Conservation (phyloP, 169 alveolate genomes). For the Plasmodium adleri region DNA sequence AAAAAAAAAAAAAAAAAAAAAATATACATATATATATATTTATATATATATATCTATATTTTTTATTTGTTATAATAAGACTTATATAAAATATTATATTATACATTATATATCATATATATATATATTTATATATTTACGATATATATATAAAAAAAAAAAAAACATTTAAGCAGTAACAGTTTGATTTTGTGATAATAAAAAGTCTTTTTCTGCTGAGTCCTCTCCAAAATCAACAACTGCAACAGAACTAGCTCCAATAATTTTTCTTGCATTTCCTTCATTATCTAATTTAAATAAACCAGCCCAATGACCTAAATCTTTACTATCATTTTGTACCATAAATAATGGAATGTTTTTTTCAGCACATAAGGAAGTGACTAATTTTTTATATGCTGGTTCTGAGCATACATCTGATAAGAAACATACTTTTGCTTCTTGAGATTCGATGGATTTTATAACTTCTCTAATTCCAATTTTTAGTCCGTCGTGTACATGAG, state of each 20-base stretch:
- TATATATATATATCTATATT: too few relatives aligned
- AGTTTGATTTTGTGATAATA: conserved; percentile 87
- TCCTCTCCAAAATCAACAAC: conserved; percentile 96
- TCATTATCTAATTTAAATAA: conserved; percentile 95
- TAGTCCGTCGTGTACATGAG: conserved; percentile 94
- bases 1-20: too few relatives aligned
- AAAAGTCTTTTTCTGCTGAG: conserved; percentile 93
- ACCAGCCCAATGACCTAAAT: conserved; percentile 98
- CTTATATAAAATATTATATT: too few relatives aligned
- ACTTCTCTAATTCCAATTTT: conserved; percentile 96
- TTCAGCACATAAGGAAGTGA: conserved; percentile 93
- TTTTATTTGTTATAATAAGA: too few relatives aligned
- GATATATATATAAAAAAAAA: not conserved
- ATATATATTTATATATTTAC: not conserved
- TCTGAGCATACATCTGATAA: conserved; percentile 95
- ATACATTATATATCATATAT: too few relatives aligned
- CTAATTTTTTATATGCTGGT: conserved; percentile 95
- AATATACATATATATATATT: too few relatives aligned
- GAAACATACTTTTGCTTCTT: conserved; percentile 95
- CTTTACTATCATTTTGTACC: conserved; percentile 93
- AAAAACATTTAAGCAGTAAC: conserved; percentile 18
- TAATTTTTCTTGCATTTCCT: conserved; percentile 95
- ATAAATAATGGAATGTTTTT: conserved; percentile 93
- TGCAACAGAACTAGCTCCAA: conserved; percentile 97
- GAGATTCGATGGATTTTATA: conserved; percentile 94